A percentile compares a stretch with the other conserved stretches of the same genome.
These are phyloP conservation scores for Cladosporium sp. DNA, from an alignment of 2,329 filamentous ascomycete species.

Conservation along the genomic window DNA sequence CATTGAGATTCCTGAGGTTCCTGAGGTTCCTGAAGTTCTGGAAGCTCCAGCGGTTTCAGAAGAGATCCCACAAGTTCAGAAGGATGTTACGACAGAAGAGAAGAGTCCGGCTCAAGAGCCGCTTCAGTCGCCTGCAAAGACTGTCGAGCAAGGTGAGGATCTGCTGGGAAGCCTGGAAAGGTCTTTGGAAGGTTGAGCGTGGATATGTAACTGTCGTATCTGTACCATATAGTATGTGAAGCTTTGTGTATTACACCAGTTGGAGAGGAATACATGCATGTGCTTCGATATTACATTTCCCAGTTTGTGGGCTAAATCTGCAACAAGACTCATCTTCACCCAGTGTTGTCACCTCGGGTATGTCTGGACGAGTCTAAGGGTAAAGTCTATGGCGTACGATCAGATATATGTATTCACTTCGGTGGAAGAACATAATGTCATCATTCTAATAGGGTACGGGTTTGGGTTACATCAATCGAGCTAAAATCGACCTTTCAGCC, in stretches of 20 bases:
- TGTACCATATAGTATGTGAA: conserved; percentile 2
- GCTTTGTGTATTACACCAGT: not conserved
- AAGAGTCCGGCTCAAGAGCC: conserved; percentile 1
- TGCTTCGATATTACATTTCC: not conserved
- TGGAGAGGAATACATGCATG: not conserved
- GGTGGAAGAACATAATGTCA: no score
- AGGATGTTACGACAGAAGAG: not conserved
- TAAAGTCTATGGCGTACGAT: not conserved
- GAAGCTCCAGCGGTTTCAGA: not conserved
- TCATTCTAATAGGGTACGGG: not conserved
- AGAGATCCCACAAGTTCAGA: not conserved
- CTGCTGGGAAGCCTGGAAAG: conserved; percentile 16
- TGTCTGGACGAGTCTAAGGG: not conserved
- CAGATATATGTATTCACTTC: no score
- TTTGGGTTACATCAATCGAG: not conserved
- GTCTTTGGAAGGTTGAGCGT: not conserved
- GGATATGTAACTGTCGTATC: not conserved
- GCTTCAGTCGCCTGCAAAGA: not conserved
- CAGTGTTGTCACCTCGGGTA: not conserved
- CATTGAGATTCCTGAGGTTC: not conserved
- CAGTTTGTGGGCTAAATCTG: not conserved
- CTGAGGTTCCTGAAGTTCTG: not conserved
- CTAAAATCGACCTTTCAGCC: not conserved
- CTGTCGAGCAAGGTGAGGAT: not conserved
- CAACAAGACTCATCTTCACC: not conserved